Percentiles rank a stretch among this genome's conserved stretches.
These are phyloP conservation scores for Prillingera fragicola DNA, from an alignment of 1,284 basidiomycete genomes.

Conservation along the genomic window DNA sequence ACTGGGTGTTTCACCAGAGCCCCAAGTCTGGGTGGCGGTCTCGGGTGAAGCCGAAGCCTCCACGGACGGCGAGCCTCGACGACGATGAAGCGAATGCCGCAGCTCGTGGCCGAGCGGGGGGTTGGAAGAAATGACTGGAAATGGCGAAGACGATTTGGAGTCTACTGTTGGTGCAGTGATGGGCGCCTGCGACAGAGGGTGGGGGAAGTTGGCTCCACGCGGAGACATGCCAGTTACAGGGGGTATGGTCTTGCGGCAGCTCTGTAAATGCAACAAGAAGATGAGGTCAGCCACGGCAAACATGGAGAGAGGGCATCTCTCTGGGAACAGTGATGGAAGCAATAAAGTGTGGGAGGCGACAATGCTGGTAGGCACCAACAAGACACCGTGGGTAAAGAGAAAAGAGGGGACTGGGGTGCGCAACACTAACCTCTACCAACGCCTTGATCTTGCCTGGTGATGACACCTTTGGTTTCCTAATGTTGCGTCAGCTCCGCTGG, in stretches of 20 bases:
- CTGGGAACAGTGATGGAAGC: neutral
- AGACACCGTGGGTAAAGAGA: neutral
- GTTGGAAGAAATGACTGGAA: slow-evolving; percentile 11
- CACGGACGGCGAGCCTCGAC: too few relatives aligned
- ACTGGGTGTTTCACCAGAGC: too few relatives aligned
- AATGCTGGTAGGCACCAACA: neutral
- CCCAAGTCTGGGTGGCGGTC: neutral
- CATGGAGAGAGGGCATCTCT: too few relatives aligned
- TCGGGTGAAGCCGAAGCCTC: too few relatives aligned
- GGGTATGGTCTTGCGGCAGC: neutral
- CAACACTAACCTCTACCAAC: too few relatives aligned
- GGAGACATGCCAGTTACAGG: too few relatives aligned
- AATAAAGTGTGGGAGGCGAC: neutral
- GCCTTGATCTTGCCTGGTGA: too few relatives aligned
- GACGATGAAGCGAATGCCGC: slow-evolving; percentile 9
- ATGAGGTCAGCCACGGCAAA: too few relatives aligned
- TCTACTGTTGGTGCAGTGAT: slow-evolving; percentile 4
- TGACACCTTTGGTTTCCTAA: too few relatives aligned
- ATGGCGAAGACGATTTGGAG: slow-evolving; percentile 2
- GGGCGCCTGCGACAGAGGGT: slow-evolving; percentile 15
- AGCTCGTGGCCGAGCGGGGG: slow-evolving; percentile 14
- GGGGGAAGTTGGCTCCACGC: slow-evolving; percentile 1
- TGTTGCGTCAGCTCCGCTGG: too few relatives aligned
- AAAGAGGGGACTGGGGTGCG: too few relatives aligned
- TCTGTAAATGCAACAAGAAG: too few relatives aligned